phyloP scores from a whole-genome alignment of 179 eudicot genomes.

The Drosera spatulata region DNA sequence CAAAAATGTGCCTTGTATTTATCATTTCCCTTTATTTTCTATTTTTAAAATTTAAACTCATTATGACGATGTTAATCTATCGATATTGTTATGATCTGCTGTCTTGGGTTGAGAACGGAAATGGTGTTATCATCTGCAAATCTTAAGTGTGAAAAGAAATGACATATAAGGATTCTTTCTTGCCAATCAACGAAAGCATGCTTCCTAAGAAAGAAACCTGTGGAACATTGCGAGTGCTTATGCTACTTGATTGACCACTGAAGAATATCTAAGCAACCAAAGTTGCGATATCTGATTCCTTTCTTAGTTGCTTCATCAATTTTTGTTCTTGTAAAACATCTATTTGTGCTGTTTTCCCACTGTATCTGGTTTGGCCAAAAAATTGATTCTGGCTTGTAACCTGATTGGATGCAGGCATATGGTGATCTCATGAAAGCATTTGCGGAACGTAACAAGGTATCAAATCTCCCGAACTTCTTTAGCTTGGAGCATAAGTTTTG shows the following conservation, averaged over 20 bases:
- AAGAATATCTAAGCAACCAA: no score
- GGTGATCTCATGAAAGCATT: conserved; percentile 95
- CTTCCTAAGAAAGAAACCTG: not conserved
- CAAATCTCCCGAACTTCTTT: not conserved
- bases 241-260: not conserved
- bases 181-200: not conserved
- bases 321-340: not conserved
- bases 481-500: not conserved
- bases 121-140: not conserved
- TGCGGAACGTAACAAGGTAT: conserved; percentile 93
- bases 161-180: not conserved
- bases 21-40: no score
- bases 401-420: conserved; percentile 53
- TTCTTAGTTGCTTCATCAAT: not conserved
- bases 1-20: no score
- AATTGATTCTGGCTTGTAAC: not conserved
- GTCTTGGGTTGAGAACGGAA: no score
- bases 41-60: no score
- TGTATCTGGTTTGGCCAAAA: not conserved
- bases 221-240: no score
- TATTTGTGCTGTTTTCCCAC: not conserved
- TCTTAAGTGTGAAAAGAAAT: not conserved
- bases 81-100: no score
- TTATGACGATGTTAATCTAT: no score
- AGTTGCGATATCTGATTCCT: not conserved